Evolutionary conservation across 1,284 basidiomycete species (phyloP).

Genomic region (Golubevia pallescens): DNA sequence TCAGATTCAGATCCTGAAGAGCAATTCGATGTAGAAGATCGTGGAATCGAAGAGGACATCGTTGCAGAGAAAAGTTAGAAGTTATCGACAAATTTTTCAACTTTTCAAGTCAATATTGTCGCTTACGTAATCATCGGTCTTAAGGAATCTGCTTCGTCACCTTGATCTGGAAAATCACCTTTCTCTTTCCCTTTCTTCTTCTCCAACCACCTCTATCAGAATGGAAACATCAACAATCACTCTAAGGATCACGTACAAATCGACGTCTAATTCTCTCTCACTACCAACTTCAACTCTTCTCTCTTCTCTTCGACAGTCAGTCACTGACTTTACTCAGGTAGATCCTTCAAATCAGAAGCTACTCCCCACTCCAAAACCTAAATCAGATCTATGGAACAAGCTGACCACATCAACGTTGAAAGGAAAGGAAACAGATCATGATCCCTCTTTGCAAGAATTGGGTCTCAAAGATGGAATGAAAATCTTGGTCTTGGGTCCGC

Average conservation of each 20-base stretch:
- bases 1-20: background rate
- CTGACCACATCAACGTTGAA: background rate
- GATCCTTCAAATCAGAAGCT: conserved; percentile 34
- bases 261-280: background rate
- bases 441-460: conserved; percentile 14
- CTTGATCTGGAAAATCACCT: background rate
- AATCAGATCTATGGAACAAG: conserved; percentile 9
- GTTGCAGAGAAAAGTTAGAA: background rate
- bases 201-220: background rate
- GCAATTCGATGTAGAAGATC: background rate
- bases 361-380: conserved; percentile 20
- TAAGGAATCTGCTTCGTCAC: too few relatives aligned
- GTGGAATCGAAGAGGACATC: background rate
- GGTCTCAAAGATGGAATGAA: conserved; percentile 17
- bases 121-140: background rate
- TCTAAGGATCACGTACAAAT: background rate
- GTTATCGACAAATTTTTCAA: background rate
- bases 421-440: conserved; percentile 7
- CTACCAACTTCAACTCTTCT: conserved; percentile 10
- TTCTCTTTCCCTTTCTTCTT: background rate
- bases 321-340: conserved; percentile 25
- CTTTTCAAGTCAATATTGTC: background rate
- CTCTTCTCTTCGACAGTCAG: conserved; percentile 17
- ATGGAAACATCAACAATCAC: background rate
- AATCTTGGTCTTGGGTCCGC: conserved; percentile 33